Evolutionary conservation across 306 rosid genomes (phyloP), one percentile per base, ranked within the genome.

Genomic region (Castanea crenata): DNA sequence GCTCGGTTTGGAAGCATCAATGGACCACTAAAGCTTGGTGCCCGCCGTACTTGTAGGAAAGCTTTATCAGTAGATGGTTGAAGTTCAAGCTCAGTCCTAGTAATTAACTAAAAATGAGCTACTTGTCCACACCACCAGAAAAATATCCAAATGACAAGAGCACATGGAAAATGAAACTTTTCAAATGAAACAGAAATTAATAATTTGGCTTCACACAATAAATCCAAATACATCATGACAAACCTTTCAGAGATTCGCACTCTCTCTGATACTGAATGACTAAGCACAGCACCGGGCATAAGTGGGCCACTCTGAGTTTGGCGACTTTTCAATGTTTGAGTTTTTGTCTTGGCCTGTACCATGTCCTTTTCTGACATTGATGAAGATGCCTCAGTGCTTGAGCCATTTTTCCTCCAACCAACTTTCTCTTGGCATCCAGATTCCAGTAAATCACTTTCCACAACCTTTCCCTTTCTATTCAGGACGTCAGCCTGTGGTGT

Each of bases 1-100:
- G 99, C 99, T 80, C 97, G 91, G 80, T 90, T 96, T 70, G 99
- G 99, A 80, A 96, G 97, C 98, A 91, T 93, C 83, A 96, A 78
- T 31, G 99, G 99, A 76, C 99, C 99, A 87, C 99, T 96, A 83
- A 96, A 87, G 92, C 89, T 96, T 70, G 99, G 94, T 69, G 90
- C 86, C 79, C 92, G 92, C 31, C 94, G 86, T 54, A 87, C 84
- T 74, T 95, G 94, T 19, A 88, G 87, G 76, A 74, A 81, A 69
- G 19, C 78, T 86, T 82, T 96, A 81, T 91, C 98, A 38, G 82
- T 61, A 20, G 57, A 46, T 61, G 78, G 79, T 78, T 74, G 95
- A 67, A 71, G 88, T 78, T 88, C 99, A 76, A 80, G 86, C 87
- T 89, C 97, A 83, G 46, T 76, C 98, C 99, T 96, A 68, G 35